Evolutionary conservation across 2,329 filamentous ascomycete species (phyloP), one percentile per base, ranked within the genome.

Genomic region (Cytospora paraplurivora): DNA sequence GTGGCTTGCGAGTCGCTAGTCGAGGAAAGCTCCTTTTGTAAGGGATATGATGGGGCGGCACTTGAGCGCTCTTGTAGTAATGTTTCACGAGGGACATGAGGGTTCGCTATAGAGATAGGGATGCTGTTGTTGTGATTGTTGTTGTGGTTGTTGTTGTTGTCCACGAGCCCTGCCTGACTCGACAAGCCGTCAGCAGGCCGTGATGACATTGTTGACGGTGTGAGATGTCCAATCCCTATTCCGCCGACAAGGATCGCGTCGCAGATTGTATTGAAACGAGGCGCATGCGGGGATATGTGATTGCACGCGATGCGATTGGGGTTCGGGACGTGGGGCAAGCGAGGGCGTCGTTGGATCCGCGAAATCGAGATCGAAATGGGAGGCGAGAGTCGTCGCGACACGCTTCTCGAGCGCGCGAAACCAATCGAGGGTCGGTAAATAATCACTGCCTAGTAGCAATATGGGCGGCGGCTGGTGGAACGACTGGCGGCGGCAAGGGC

Each of bases 1-100:
- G 80, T 81, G 38, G 75, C 76, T 70, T 82, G 79, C 6, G 78
- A 81, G 64, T 78, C 76, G 71, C 76, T 75, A 69, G 74, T 76
- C 17, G 76, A 77, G 62, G 68, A 63, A 3, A 33, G 38, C 38
- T 63, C 62, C 50, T 66, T 62, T 44, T 58, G 62, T 38, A 55
- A 19, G 2, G 64, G 64, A 27, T 51, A 38, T 17, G 62, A 44
- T n/a, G 3, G 49, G 34, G 47, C 12, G 35, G 27, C 13, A n/a
- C 32, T 49, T n/a, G 33, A 4, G 27, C 34, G 63, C 15, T 51
- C 38, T 11, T 50, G 38, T 21, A 50, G 27, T 34, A 13, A 21
- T n/a, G 50, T 35, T 34, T 58, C 63, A 50, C 50, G 41, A 34
- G 59, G 37, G 32, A 33, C 13, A 7, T 44, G 37, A 52, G 50